phyloP scores from a whole-genome alignment of 257 asterid genomes.

The Ocimum tenuiflorum region DNA sequence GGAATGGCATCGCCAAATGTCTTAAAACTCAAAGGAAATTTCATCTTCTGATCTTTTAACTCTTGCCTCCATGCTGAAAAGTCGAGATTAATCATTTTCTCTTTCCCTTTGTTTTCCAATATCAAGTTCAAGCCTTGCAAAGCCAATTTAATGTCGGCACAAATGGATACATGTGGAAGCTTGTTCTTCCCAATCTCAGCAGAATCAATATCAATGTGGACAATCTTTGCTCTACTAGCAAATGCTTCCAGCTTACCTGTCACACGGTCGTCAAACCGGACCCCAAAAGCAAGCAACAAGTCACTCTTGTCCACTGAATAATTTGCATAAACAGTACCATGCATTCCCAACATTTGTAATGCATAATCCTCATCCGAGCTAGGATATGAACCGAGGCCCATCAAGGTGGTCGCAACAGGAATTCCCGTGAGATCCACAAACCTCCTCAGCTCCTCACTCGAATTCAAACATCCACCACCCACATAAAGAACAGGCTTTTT shows the following conservation, averaged over 20 bases:
- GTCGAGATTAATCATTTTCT: conserved; percentile 23
- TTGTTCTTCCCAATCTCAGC: conserved; percentile 83
- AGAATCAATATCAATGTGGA: conserved; percentile 76
- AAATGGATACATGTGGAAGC: conserved; percentile 67
- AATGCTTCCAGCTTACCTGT: conserved; percentile 77
- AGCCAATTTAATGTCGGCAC: conserved; percentile 60
- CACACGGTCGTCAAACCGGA: conserved; percentile 78
- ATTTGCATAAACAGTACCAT: conserved; percentile 76
- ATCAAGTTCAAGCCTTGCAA: conserved; percentile 48
- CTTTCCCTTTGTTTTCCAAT: conserved; percentile 29
- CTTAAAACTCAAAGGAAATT: conserved; percentile 47
- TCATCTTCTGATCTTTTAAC: conserved; percentile 49
- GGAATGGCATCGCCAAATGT: conserved; percentile 73
- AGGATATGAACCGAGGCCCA: conserved; percentile 75
- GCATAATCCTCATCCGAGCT: conserved; percentile 48
- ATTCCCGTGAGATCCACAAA: conserved; percentile 64
- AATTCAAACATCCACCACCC: conserved; percentile 78
- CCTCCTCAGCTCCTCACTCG: conserved; percentile 53
- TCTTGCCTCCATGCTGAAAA: conserved; percentile 72
- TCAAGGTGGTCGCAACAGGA: conserved; percentile 73
- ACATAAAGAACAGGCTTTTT: conserved; percentile 69
- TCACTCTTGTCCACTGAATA: conserved; percentile 72
- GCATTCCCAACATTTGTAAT: conserved; percentile 85
- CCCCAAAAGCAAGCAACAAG: conserved; percentile 73
- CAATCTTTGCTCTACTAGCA: conserved; percentile 80